Evolutionary conservation across 352 stramenopile genomes (phyloP), one percentile per base, ranked within the genome.

Genomic region (Phytophthora boehmeriae): DNA sequence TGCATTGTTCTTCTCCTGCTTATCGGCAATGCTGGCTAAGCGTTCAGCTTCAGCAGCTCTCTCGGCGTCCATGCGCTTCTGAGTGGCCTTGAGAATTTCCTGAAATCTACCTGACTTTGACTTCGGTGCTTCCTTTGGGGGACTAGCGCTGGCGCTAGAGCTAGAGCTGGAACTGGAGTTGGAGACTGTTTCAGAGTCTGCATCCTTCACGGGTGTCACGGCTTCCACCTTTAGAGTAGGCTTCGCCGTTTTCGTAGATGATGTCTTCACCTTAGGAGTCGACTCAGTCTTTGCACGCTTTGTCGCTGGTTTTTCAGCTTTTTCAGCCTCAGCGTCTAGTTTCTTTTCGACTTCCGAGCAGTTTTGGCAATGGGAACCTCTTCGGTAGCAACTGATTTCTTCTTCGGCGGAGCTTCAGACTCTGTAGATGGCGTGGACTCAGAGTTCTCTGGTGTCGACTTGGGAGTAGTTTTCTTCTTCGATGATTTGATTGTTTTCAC

Each of bases 201-300:
- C n/a, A 48, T 19, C n/a, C 39, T 36, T 61, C 25, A 28, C 20
- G 20, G 32, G 23, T 46, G 23, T 57, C 22, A 20, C 41, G 4
- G 23, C 47, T 11, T 69, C 59, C 1, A 19, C 27, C 38, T 62
- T 75, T 46, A 66, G 64, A 25, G 54, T 35, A 28, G 56, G 38
- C 36, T 32, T n/a, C 38, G 22, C 11, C 54, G 64, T 66, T 14
- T 50, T 8, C 43, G 79, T 71, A 16, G 49, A 25, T 5, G 44
- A 44, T 28, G 50, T 42, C 14, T 30, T 30, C 25, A 20, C 43
- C 34, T 30, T 39, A 46, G 34, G 25, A 13, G 38, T 32, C 16
- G 16, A 2, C 16, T 60, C 42, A 20, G 63, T 78, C 54, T 82
- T 85, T 13, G 68, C 59, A 27, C 75, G 75, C 63, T 86, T 86